Conservation (phyloP, 108 stramenopile genomes). For the Skeletonema menzelii region DNA sequence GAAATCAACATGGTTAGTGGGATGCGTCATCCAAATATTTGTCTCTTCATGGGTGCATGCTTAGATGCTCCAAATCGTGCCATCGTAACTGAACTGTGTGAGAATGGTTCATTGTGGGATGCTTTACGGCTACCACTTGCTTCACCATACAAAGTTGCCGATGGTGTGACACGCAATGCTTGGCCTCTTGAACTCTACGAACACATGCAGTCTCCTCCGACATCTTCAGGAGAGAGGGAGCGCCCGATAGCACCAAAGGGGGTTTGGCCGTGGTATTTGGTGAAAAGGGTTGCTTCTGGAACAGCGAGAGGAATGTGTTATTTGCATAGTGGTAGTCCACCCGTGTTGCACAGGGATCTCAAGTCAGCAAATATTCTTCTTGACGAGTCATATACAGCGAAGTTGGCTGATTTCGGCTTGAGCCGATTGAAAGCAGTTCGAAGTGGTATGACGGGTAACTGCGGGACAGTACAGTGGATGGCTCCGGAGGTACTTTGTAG, state of each 20-base stretch:
- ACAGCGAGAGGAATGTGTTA: constrained; percentile 94
- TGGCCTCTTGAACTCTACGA: constrained; percentile 68
- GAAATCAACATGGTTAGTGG: constrained; percentile 86
- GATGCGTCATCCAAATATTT: constrained; percentile 95
- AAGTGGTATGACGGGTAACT: constrained; percentile 89
- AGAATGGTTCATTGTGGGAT: constrained; percentile 87
- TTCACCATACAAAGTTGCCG: constrained; percentile 61
- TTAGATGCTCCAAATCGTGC: constrained; percentile 85
- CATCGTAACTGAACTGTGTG: constrained; percentile 88
- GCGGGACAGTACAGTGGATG: constrained; percentile 97
- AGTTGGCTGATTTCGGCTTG: constrained; percentile 95
- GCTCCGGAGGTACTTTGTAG: constrained; percentile 90
- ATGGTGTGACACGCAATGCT: constrained; percentile 56
- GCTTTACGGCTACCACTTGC: constrained; percentile 71
- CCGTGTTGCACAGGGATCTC: constrained; percentile 93
- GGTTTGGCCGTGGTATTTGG: constrained; percentile 77
- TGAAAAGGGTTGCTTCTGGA: constrained; percentile 74
- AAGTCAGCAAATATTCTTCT: constrained; percentile 91
- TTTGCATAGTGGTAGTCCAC: constrained; percentile 86
- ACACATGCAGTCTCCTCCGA: constrained; percentile 47
- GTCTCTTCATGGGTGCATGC: constrained; percentile 94
- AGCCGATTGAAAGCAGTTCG: constrained; percentile 81
- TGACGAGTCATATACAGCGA: constrained; percentile 86
- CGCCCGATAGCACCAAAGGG: constrained; percentile 68
- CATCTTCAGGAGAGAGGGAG: constrained; percentile 7